These are phyloP conservation scores for Hyaloscypha bicolor DNA, from an alignment of 495 filamentous ascomycete genomes.

Conservation along the genomic window DNA sequence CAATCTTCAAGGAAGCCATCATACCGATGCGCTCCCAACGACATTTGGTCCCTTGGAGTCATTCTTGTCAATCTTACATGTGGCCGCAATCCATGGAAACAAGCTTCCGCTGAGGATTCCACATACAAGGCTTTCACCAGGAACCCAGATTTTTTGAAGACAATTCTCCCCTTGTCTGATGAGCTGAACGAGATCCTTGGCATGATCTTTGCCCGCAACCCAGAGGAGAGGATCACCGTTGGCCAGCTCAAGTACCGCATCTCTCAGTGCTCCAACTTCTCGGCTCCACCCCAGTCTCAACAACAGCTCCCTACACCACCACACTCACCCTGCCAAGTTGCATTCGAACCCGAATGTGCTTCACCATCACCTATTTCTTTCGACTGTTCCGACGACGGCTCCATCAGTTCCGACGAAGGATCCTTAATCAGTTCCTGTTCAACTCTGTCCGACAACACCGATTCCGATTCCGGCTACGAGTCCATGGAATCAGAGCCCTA, in stretches of 20 bases:
- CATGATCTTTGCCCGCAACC: constrained; percentile 88
- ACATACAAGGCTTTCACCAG: constrained; percentile 91
- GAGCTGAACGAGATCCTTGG: constrained; percentile 88
- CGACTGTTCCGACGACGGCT: constrained; percentile 19
- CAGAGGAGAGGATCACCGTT: constrained; percentile 81
- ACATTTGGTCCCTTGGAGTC: constrained; percentile 96
- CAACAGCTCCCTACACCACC: constrained; percentile 16
- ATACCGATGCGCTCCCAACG: constrained; percentile 93
- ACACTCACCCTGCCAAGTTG: constrained; percentile 5
- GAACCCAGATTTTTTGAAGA: constrained; percentile 84
- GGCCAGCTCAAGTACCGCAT: constrained; percentile 79
- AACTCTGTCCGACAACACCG: constrained; percentile 15
- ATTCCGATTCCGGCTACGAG: constrained; percentile 18
- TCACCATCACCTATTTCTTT: constrained; percentile 5
- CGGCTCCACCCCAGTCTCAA: constrained; percentile 41
- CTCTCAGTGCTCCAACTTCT: constrained; percentile 74
- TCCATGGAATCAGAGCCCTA: constrained; percentile 8
- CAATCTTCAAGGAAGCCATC: constrained; percentile 75
- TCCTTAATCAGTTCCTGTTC: constrained; percentile 23
- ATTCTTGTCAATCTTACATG: constrained; percentile 97
- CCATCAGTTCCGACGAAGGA: constrained; percentile 21
- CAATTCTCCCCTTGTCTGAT: constrained; percentile 88
- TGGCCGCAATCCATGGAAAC: constrained; percentile 98
- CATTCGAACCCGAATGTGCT: background rate
- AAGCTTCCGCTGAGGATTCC: constrained; percentile 88